Evolutionary conservation across 2,329 filamentous ascomycete genomes (phyloP).

Genomic region (Aspergillus brunneoviolaceus): DNA sequence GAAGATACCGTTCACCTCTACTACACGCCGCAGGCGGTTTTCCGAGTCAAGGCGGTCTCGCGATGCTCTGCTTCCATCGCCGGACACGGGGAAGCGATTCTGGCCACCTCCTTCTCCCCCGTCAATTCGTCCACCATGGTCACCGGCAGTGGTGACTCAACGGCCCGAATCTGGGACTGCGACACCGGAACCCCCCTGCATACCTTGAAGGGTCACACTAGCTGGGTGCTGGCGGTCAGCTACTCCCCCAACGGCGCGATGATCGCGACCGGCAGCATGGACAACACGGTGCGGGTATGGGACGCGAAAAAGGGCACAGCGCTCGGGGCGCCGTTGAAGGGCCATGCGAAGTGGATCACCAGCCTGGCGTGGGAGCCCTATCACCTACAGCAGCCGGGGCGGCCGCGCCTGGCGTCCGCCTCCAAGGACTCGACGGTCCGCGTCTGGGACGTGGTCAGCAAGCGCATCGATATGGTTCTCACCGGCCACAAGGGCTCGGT

Average conservation of each 20-base stretch:
- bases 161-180: conserved; percentile 90
- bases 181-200: conserved; percentile 86
- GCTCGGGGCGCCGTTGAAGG: conserved; percentile 70
- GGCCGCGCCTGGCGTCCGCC: conserved; percentile 77
- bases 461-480: conserved; percentile 76
- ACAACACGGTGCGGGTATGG: conserved; percentile 89
- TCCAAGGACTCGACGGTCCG: conserved; percentile 88
- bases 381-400: conserved; percentile 72
- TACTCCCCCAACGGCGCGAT: conserved; percentile 82
- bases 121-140: conserved; percentile 73
- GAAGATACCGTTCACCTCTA: conserved; percentile 64
- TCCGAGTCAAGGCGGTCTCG: conserved; percentile 87
- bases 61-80: conserved; percentile 84
- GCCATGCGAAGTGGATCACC: conserved; percentile 86
- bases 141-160: conserved; percentile 87
- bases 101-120: conserved; percentile 83
- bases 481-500: conserved; percentile 87
- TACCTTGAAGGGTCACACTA: conserved; percentile 82
- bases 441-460: conserved; percentile 79
- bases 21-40: conserved; percentile 83
- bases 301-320: conserved; percentile 77
- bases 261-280: conserved; percentile 88
- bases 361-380: conserved; percentile 91
- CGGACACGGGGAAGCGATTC: conserved; percentile 88
- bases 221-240: conserved; percentile 83